Evolutionary conservation across 2,329 filamentous ascomycete genomes (phyloP).

Genomic region (Proliferodiscus dingleyae): DNA sequence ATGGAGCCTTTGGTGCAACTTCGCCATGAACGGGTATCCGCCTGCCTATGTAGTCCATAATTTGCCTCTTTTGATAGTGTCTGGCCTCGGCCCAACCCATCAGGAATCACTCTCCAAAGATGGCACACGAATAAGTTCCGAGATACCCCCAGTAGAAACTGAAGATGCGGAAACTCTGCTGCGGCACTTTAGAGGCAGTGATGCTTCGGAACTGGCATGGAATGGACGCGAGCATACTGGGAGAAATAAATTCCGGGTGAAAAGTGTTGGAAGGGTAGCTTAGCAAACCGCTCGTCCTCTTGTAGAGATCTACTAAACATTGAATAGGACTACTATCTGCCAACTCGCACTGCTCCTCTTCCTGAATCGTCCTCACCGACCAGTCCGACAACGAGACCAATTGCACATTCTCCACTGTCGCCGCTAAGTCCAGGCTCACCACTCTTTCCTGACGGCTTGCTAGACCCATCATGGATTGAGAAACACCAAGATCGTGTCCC

Average conservation of each 20-base stretch:
- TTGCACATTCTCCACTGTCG: conserved; percentile 88
- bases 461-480: conserved; percentile 75
- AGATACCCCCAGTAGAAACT: conserved; percentile 62
- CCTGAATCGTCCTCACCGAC: conserved; percentile 42
- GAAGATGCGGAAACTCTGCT: conserved; percentile 61
- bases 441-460: conserved; percentile 84
- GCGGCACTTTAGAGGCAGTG: conserved; percentile 59
- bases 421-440: conserved; percentile 78
- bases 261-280: conserved; percentile 74
- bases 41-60: conserved; percentile 79
- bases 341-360: conserved; percentile 51
- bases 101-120: conserved; percentile 30
- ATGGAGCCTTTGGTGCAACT: conserved; percentile 24
- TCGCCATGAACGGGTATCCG: conserved; percentile 72
- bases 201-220: conserved; percentile 64
- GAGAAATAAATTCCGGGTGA: conserved; percentile 60
- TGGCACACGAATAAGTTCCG: conserved; percentile 61
- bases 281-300: conserved; percentile 15
- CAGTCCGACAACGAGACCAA: conserved; percentile 40
- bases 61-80: conserved; percentile 76
- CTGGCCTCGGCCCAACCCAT: conserved; percentile 58
- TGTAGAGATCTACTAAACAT: conserved; percentile 25
- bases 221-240: conserved; percentile 49
- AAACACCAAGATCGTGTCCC: conserved; percentile 87
- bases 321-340: conserved; percentile 47